phyloP scores from a whole-genome alignment of 1,284 basidiomycete species.

The Puccinia horiana region DNA sequence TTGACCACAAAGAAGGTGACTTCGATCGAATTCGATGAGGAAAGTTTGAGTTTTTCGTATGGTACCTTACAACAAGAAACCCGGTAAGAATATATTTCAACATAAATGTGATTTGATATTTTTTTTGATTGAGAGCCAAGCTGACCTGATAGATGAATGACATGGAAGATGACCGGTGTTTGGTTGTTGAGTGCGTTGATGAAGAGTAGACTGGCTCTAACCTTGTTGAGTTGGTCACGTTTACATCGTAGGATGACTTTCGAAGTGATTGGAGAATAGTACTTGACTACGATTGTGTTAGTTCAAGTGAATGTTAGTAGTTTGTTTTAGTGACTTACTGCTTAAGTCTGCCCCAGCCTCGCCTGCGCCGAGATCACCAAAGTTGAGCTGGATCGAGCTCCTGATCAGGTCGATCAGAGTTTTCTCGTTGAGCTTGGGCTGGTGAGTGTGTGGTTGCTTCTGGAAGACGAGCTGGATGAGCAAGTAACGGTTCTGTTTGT shows the following conservation, averaged over 20 bases:
- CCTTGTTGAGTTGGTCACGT: slow-evolving; percentile 12
- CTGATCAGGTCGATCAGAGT: slow-evolving; percentile 10
- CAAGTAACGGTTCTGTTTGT: slow-evolving; percentile 15
- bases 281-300: slow-evolving; percentile 22
- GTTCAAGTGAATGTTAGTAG: background rate
- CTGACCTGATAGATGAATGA: slow-evolving; percentile 30
- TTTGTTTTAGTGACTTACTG: background rate
- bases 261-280: slow-evolving; percentile 17
- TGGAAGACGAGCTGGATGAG: slow-evolving; percentile 12
- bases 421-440: background rate
- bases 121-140: background rate
- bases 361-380: slow-evolving; percentile 14
- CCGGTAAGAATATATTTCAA: background rate
- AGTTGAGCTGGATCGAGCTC: slow-evolving; percentile 20
- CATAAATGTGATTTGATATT: background rate
- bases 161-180: slow-evolving; percentile 14
- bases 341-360: slow-evolving; percentile 7
- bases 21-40: slow-evolving; percentile 24
- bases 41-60: slow-evolving; percentile 29
- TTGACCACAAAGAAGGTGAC: background rate
- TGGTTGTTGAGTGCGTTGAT: slow-evolving; percentile 11
- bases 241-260: slow-evolving; percentile 16
- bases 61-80: no score
- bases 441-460: background rate
- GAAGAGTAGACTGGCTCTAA: slow-evolving; percentile 9